Evolutionary conservation across 2,329 filamentous ascomycete species (phyloP).

Genomic region (Cercospora canescens): DNA sequence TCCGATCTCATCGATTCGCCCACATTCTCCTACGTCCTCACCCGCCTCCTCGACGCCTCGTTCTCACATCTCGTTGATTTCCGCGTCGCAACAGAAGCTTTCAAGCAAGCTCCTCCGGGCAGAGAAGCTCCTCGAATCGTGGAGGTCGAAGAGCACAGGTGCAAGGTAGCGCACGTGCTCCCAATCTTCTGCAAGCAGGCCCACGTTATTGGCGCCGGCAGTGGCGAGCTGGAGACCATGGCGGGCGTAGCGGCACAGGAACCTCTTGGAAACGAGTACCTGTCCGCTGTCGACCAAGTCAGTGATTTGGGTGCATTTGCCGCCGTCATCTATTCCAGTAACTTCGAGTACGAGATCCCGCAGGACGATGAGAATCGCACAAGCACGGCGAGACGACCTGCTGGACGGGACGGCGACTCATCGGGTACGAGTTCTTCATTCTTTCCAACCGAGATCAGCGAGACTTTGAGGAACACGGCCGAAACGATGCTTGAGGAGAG

Average conservation of each 20-base stretch:
- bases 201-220: conserved; percentile 78
- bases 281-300: conserved; percentile 71
- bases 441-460: conserved; percentile 14
- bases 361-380: conserved; percentile 28
- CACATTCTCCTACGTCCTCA: conserved; percentile 82
- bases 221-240: conserved; percentile 59
- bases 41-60: conserved; percentile 79
- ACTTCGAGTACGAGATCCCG: conserved; percentile 60
- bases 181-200: conserved; percentile 90
- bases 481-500: conserved; percentile 23
- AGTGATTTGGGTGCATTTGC: conserved; percentile 79
- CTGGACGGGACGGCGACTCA: conserved; percentile 4
- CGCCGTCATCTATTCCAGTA: conserved; percentile 83
- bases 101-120: conserved; percentile 56
- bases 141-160: conserved; percentile 50
- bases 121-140: conserved; percentile 54
- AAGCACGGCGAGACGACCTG: neutral
- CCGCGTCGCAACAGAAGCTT: conserved; percentile 77
- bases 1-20: conserved; percentile 95
- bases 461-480: conserved; percentile 13
- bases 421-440: conserved; percentile 17
- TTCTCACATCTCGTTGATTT: conserved; percentile 82
- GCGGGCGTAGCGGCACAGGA: conserved; percentile 30
- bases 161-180: conserved; percentile 84
- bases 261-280: conserved; percentile 48